phyloP scores from a whole-genome alignment of 75 land plant species.

The Pinus taeda region DNA sequence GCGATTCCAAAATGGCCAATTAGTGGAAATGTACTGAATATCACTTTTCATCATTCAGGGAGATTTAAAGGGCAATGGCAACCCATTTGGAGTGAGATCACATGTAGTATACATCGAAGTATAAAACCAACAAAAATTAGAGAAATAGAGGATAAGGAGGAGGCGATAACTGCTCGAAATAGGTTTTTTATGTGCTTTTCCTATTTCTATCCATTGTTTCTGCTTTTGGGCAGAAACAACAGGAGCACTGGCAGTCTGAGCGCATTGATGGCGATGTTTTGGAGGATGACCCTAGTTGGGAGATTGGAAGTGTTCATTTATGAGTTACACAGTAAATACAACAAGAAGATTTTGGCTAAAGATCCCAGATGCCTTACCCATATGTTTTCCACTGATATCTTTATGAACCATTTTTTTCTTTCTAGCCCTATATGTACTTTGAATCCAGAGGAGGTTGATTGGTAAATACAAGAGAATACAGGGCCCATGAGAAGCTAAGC shows the following conservation, averaged over 20 bases:
- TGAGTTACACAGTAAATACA: constrained; percentile 28
- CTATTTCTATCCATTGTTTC: no score
- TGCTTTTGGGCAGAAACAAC: no score
- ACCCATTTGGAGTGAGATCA: constrained; percentile 28
- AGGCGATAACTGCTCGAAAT: no score
- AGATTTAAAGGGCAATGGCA: constrained; percentile 28
- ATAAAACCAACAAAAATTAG: constrained; percentile 15
- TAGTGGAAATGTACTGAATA: constrained; percentile 21
- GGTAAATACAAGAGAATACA: no score
- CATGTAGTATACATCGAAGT: constrained; percentile 27
- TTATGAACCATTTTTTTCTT: constrained; percentile 16
- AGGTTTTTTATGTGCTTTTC: no score
- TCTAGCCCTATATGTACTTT: constrained; percentile 13
- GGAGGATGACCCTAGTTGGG: constrained; percentile 44
- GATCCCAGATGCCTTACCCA: constrained; percentile 20
- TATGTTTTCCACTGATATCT: constrained; percentile 24
- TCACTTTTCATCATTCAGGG: constrained; percentile 27
- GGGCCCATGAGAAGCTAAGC: no score
- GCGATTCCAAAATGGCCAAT: constrained; percentile 27
- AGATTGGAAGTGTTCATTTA: constrained; percentile 42
- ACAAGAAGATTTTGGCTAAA: constrained; percentile 12
- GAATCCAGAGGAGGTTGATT: constrained; percentile 17
- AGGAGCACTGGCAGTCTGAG: not conserved
- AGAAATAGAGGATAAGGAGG: no score
- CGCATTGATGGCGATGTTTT: constrained; percentile 44